Percentiles rank a stretch among this genome's conserved stretches.
Conservation (phyloP, 2,329 filamentous ascomycete species). For the Podosphaera leucotricha region DNA sequence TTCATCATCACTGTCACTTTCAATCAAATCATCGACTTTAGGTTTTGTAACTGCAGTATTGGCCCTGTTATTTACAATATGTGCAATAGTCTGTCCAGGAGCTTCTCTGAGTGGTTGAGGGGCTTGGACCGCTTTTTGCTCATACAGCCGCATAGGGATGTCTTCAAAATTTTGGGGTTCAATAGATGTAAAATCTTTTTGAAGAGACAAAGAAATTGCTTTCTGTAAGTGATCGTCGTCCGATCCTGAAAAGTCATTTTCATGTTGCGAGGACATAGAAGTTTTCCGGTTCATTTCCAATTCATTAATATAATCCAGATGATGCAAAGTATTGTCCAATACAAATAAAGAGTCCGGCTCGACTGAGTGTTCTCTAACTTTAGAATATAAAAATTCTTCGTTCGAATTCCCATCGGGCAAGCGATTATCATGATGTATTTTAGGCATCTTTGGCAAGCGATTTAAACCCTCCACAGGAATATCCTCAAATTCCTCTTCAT, state of each 20-base stretch:
- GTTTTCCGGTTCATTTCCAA: slow-evolving; percentile 60
- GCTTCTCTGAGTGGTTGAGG: slow-evolving; percentile 27
- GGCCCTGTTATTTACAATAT: slow-evolving; percentile 50
- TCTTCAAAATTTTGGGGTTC: slow-evolving; percentile 25
- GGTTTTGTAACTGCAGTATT: slow-evolving; percentile 32
- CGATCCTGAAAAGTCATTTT: slow-evolving; percentile 18
- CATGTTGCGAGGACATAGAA: slow-evolving; percentile 41
- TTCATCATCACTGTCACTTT: slow-evolving; percentile 42
- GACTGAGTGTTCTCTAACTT: slow-evolving; percentile 1
- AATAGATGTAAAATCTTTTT: slow-evolving; percentile 24
- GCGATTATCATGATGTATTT: slow-evolving; percentile 7
- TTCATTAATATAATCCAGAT: slow-evolving; percentile 6
- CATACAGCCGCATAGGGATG: slow-evolving; percentile 28
- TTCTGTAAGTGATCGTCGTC: slow-evolving; percentile 55
- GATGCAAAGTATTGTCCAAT: slow-evolving; percentile 5
- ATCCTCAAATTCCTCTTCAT: slow-evolving; percentile 29
- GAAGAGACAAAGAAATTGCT: slow-evolving; percentile 69
- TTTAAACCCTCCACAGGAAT: slow-evolving; percentile 17
- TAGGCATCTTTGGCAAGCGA: slow-evolving; percentile 12
- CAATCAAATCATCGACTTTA: slow-evolving; percentile 14
- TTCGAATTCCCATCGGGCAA: slow-evolving; percentile 9
- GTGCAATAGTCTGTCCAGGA: slow-evolving; percentile 40
- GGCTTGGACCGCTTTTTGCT: slow-evolving; percentile 27
- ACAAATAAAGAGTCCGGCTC: slow-evolving; percentile 14
- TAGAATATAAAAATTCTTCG: slow-evolving; percentile 6